Percentiles rank a stretch among this genome's conserved stretches.
Evolutionary conservation across 2,329 filamentous ascomycete genomes (phyloP).

Genomic region (Dactylellina leptospora): DNA sequence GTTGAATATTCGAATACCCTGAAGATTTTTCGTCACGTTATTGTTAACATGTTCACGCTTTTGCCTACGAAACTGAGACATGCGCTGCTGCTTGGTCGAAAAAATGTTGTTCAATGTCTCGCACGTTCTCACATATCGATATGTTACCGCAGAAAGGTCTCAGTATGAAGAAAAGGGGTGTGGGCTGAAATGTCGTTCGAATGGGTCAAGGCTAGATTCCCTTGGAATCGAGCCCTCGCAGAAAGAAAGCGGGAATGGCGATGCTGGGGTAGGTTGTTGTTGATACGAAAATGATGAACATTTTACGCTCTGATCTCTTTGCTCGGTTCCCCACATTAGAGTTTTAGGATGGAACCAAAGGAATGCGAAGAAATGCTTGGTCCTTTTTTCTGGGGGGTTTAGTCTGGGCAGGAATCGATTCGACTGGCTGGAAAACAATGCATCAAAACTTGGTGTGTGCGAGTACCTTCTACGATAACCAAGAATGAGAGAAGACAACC

Average conservation of each 20-base stretch:
- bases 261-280: not conserved
- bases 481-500: too few species aligned
- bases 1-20: too few species aligned
- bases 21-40: too few species aligned
- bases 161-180: constrained; percentile 4
- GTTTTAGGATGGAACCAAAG: constrained; percentile 10
- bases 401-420: not conserved
- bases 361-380: constrained; percentile 25
- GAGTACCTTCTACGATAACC: too few species aligned
- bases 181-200: not conserved
- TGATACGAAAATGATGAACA: not conserved
- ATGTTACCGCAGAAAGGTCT: not conserved
- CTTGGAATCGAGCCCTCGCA: not conserved
- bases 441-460: too few species aligned
- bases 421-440: not conserved
- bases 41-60: too few species aligned
- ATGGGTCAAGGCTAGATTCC: not conserved
- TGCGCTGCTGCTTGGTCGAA: not conserved
- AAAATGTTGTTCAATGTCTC: not conserved
- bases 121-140: constrained; percentile 1
- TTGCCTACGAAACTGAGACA: constrained; percentile 7
- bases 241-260: not conserved
- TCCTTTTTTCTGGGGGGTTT: constrained; percentile 15
- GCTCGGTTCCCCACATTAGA: constrained; percentile 40
- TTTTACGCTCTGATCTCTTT: constrained; percentile 17